phyloP scores from a whole-genome alignment of 257 asterid species.

The Solanum verrucosum region DNA sequence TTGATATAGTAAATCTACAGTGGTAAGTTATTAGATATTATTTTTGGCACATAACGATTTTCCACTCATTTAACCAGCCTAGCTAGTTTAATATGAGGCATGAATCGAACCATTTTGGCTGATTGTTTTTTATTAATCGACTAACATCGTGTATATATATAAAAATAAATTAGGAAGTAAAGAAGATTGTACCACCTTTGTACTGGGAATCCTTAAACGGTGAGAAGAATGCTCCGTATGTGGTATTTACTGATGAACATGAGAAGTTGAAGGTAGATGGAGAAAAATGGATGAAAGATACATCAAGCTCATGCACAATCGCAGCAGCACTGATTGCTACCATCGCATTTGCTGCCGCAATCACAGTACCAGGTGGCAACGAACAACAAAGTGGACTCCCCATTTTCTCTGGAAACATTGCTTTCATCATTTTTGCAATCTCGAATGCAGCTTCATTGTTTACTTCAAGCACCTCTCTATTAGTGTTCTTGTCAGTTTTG shows the following conservation, averaged over 20 bases:
- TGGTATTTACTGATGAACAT: neutral
- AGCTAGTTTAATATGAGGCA: neutral
- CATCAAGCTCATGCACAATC: neutral
- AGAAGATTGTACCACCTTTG: neutral
- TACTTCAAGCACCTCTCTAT: neutral
- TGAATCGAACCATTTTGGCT: neutral
- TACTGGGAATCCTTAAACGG: neutral
- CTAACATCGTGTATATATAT: neutral
- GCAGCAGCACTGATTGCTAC: neutral
- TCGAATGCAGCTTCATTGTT: neutral
- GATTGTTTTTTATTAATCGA: neutral
- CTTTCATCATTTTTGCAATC: neutral
- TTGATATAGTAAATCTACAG: neutral
- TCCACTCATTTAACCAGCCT: neutral
- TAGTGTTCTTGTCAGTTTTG: slow-evolving; percentile 1
- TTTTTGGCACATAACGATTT: neutral
- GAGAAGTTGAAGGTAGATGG: neutral
- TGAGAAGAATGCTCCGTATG: neutral
- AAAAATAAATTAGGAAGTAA: neutral
- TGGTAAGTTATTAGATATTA: neutral
- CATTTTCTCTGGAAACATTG: neutral
- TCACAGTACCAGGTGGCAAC: neutral
- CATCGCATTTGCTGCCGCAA: neutral
- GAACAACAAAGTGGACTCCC: neutral
- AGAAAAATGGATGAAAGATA: neutral